These are phyloP conservation scores for Tagetes erecta DNA, from an alignment of 129 eudicot species.

Conservation along the genomic window DNA sequence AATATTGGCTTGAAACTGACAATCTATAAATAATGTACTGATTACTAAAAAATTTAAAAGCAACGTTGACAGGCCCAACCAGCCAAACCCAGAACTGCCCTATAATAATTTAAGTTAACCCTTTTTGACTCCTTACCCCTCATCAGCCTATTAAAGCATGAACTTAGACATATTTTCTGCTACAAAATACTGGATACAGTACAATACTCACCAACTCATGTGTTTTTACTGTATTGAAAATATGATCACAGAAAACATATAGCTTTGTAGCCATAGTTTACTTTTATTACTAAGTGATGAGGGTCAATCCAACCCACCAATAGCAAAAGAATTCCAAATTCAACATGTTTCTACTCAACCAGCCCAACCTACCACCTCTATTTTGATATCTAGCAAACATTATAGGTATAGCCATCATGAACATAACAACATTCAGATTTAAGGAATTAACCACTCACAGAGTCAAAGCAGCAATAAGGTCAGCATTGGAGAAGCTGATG, in stretches of 20 bases:
- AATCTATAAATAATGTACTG: background rate
- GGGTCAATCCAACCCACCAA: background rate
- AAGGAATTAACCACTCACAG: slow-evolving; percentile 54
- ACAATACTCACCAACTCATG: background rate
- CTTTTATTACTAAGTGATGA: background rate
- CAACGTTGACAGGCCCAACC: background rate
- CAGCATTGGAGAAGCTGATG: slow-evolving; percentile 62
- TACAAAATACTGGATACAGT: background rate
- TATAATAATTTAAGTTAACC: background rate
- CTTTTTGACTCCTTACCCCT: background rate
- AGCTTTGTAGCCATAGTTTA: background rate
- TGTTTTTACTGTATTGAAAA: background rate
- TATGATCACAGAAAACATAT: background rate
- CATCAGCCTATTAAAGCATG: background rate
- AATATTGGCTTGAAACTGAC: background rate
- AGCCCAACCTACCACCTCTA: background rate
- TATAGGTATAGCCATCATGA: background rate
- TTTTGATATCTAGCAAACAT: background rate
- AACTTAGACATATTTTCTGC: background rate
- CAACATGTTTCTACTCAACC: background rate
- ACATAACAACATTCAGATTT: background rate
- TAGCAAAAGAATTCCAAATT: background rate
- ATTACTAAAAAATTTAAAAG: background rate
- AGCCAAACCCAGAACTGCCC: too few species aligned
- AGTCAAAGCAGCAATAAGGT: slow-evolving; percentile 77